Evolutionary conservation across 2,329 filamentous ascomycete species (phyloP).

Genomic region (Colletotrichum navitas): DNA sequence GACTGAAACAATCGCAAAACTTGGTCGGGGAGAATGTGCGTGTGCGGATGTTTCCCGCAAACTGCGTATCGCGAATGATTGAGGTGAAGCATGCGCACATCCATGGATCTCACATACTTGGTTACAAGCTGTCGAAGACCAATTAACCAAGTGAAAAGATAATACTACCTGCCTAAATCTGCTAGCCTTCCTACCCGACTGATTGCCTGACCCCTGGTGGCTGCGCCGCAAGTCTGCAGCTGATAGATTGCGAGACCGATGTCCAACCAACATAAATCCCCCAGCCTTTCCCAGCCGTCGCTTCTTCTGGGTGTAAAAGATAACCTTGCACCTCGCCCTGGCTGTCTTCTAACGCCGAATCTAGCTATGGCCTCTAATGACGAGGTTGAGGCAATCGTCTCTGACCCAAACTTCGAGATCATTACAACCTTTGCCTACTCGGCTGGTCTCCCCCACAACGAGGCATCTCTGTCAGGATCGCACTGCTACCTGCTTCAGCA

Average conservation of each 20-base stretch:
- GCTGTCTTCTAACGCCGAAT: neutral
- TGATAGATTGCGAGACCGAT: neutral
- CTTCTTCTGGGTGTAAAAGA: neutral
- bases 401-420: constrained; percentile 13
- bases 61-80: too few relatives aligned
- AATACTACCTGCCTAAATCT: constrained; percentile 15
- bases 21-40: too few relatives aligned
- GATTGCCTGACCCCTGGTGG: neutral
- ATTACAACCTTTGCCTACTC: constrained; percentile 19
- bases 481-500: constrained; percentile 9
- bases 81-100: too few relatives aligned
- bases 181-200: neutral
- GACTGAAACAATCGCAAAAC: too few relatives aligned
- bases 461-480: neutral
- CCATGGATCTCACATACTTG: too few relatives aligned
- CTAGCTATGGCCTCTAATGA: neutral
- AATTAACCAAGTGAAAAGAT: too few relatives aligned
- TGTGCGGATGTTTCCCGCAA: too few relatives aligned
- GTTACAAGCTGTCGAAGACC: too few relatives aligned
- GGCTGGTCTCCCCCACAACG: neutral
- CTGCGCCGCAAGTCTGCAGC: constrained; percentile 5
- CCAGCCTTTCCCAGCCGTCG: neutral
- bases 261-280: neutral
- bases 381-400: constrained; percentile 13
- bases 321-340: neutral